A percentile compares a stretch with the other conserved stretches of the same genome.
Evolutionary conservation across 2,329 filamentous ascomycete genomes (phyloP).

Genomic region (Fragosphaeria purpurea): DNA sequence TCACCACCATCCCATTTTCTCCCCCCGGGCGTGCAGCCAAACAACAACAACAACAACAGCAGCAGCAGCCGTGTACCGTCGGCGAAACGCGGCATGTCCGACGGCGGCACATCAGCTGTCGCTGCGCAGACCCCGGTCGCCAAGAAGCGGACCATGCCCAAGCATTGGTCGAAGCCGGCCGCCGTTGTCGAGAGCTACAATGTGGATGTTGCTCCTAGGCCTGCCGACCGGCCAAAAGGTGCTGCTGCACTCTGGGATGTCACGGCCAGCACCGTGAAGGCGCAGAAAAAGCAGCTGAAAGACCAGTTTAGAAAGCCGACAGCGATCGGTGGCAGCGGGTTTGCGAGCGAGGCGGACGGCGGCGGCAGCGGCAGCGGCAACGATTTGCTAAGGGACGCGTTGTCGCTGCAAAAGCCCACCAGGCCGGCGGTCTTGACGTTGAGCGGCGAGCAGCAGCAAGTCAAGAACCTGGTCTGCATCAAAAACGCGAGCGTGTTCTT

Average conservation of each 20-base stretch:
- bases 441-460: conserved; percentile 76
- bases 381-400: neutral
- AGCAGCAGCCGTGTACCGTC: conserved; percentile 12
- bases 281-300: conserved; percentile 65
- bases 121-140: conserved; percentile 25
- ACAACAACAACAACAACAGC: neutral
- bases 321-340: conserved; percentile 27
- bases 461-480: conserved; percentile 73
- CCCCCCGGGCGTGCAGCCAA: conserved; percentile 1
- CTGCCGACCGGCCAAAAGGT: conserved; percentile 24
- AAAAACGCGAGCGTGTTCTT: conserved; percentile 88
- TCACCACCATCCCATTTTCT: conserved; percentile 43
- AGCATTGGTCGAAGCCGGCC: conserved; percentile 23
- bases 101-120: conserved; percentile 16
- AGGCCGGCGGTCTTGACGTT: conserved; percentile 54
- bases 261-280: conserved; percentile 63
- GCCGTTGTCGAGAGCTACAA: conserved; percentile 7
- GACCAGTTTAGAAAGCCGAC: conserved; percentile 44
- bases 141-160: conserved; percentile 61
- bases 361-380: conserved; percentile 24
- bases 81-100: conserved; percentile 33
- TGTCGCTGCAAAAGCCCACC: conserved; percentile 16
- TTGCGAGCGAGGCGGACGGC: conserved; percentile 18
- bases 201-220: conserved; percentile 18
- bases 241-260: conserved; percentile 54